Base-by-base conservation (phyloP, 352 stramenopile genomes). In the Phytophthora lateralis region DNA sequence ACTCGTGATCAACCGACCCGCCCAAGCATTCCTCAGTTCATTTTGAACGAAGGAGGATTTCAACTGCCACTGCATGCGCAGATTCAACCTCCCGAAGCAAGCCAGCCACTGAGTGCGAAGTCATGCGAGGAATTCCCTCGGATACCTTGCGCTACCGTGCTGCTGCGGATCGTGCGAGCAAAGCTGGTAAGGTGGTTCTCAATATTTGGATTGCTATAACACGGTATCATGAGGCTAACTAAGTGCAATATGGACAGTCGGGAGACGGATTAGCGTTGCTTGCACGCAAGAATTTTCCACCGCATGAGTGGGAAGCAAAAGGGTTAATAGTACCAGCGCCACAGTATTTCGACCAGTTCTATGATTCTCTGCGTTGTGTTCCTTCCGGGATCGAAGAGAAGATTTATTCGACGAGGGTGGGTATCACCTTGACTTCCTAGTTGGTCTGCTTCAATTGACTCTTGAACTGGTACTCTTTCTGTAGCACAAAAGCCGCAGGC, bases 71-170 rank as follows among this genome's bases (percentile, higher is more conserved):
- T 97, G 2, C 76, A 85, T 59, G 62, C 76, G 10, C 81, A 75
- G 9, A 55, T 82, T 3, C 61, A 60, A 20, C 35, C 89, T 35
- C 67, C 65, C 5, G 69, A 78, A 67, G 14, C 57, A 12, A 61
- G 63, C 6, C 67, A 51, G 12, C 56, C 74, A 17, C 39, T 91
- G 18, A 79, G 27, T 37, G 69, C 76, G 0, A 77, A 62, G 26
- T 64, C 61, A 4, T 69, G 82, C 12, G 73, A 78, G 0, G 38
- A 39, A 2, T 80, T 76, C n/a, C 66, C 73, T 27, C 72, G 71
- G 49, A 56, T 97, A 12, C 84, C 88, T 7, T 97, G 90, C 56
- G 80, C 85, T 6, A 96, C 88, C 2, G 15, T 97, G 8, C 44
- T 96, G 41, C 47, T 96, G 15, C 80, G 90, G 37, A 61, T 96